Percentiles rank a stretch among this genome's conserved stretches.
These are phyloP conservation scores for Blastobotrys illinoisensis DNA, from an alignment of 1,139 yeast species.

Conservation along the genomic window DNA sequence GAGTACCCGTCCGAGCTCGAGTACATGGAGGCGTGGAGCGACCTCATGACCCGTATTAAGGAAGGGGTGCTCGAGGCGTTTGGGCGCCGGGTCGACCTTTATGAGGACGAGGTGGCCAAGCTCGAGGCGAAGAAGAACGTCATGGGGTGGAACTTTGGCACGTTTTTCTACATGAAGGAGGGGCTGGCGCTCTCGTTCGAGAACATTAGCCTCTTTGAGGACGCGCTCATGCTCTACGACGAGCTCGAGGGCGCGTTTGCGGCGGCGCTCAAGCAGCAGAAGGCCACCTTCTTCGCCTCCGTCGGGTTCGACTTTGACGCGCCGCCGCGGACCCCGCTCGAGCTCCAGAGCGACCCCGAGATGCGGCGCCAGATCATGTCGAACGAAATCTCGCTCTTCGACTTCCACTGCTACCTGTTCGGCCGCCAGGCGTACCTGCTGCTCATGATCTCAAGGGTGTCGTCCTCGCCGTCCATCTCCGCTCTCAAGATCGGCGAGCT, in stretches of 20 bases:
- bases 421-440: constrained; percentile 38
- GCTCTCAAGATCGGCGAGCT: constrained; percentile 30
- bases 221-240: constrained; percentile 47
- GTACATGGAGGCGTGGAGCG: constrained; percentile 47
- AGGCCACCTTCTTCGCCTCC: constrained; percentile 25
- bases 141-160: constrained; percentile 42
- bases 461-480: constrained; percentile 37
- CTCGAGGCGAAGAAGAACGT: constrained; percentile 31
- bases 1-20: constrained; percentile 37
- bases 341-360: constrained; percentile 18
- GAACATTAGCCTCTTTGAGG: constrained; percentile 52
- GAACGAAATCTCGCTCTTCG: constrained; percentile 38
- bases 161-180: constrained; percentile 42
- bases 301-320: constrained; percentile 29
- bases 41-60: constrained; percentile 44
- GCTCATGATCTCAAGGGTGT: constrained; percentile 25
- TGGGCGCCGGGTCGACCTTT: constrained; percentile 41
- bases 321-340: constrained; percentile 12
- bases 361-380: constrained; percentile 34
- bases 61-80: constrained; percentile 52
- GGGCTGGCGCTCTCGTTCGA: constrained; percentile 44
- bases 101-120: constrained; percentile 36
- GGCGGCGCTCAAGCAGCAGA: constrained; percentile 19
- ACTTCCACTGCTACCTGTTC: constrained; percentile 38
- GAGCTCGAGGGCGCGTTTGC: constrained; percentile 34